Conservation (phyloP, 495 filamentous ascomycete species). For the Podospora pseudopauciseta region DNA sequence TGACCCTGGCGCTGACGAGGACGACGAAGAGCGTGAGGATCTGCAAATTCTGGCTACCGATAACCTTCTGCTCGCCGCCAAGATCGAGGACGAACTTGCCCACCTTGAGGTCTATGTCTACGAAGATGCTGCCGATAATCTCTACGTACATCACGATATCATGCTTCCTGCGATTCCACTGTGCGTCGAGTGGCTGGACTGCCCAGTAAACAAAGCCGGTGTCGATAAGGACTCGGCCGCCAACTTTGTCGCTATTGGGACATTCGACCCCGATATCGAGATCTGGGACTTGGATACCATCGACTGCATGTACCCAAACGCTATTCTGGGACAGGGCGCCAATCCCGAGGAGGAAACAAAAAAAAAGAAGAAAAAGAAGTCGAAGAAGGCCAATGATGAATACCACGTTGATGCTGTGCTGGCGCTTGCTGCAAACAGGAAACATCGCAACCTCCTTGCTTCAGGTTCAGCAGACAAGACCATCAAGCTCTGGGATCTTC, state of each 20-base stretch:
- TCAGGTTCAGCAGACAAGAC: constrained; percentile 95
- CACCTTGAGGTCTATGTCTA: constrained; percentile 98
- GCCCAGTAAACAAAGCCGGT: constrained; percentile 68
- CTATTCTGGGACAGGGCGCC: constrained; percentile 86
- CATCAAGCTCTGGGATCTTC: constrained; percentile 95
- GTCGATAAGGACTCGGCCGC: constrained; percentile 57
- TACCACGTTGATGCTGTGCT: constrained; percentile 95
- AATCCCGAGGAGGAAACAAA: constrained; percentile 53
- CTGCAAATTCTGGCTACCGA: constrained; percentile 89
- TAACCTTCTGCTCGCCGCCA: constrained; percentile 85
- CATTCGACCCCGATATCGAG: constrained; percentile 98
- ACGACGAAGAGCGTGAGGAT: constrained; percentile 88
- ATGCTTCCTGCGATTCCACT: constrained; percentile 98
- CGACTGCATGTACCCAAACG: constrained; percentile 96
- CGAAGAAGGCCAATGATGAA: constrained; percentile 79
- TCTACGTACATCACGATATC: constrained; percentile 99
- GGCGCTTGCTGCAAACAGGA: constrained; percentile 83
- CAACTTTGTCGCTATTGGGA: constrained; percentile 92
- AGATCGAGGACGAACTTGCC: constrained; percentile 94
- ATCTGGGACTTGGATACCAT: constrained; percentile 95
- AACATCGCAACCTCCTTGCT: constrained; percentile 91
- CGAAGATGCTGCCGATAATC: constrained; percentile 87
- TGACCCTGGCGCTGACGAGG: constrained; percentile 60
- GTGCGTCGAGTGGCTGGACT: constrained; percentile 90
- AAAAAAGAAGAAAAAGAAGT: constrained; percentile 81